Percentiles rank a stretch among this genome's conserved stretches.
Evolutionary conservation across 495 filamentous ascomycete species (phyloP).

Genomic region (Clohesyomyces aquaticus): DNA sequence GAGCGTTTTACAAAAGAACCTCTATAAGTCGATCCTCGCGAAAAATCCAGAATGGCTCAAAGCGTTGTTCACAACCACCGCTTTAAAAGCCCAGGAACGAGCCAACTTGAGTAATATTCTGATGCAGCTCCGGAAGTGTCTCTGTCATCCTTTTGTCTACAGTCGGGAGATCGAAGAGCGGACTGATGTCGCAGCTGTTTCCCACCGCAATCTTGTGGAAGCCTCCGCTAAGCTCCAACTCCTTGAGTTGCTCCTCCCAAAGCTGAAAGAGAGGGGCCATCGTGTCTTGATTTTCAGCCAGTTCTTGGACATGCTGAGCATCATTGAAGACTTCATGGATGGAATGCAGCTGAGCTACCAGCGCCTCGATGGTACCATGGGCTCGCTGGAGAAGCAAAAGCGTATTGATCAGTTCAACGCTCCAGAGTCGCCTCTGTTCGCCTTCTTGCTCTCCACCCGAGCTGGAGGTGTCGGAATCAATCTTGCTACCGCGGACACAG

Average conservation of each 20-base stretch:
- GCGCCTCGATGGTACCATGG: slow-evolving; percentile 83
- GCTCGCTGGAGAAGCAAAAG: slow-evolving; percentile 83
- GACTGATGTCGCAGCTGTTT: slow-evolving; percentile 53
- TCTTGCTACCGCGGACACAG: slow-evolving; percentile 93
- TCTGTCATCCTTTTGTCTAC: slow-evolving; percentile 96
- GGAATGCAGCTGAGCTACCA: slow-evolving; percentile 70
- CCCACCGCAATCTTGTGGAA: slow-evolving; percentile 81
- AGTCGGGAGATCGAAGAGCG: slow-evolving; percentile 85
- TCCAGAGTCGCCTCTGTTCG: slow-evolving; percentile 78
- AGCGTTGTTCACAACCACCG: slow-evolving; percentile 69
- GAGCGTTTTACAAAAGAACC: slow-evolving; percentile 87
- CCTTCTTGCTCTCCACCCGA: slow-evolving; percentile 88
- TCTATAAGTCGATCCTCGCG: slow-evolving; percentile 90
- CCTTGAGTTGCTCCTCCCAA: slow-evolving; percentile 86
- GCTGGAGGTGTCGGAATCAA: slow-evolving; percentile 98
- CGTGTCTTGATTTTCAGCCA: slow-evolving; percentile 95
- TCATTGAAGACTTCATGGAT: slow-evolving; percentile 87
- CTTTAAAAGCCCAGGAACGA: slow-evolving; percentile 66
- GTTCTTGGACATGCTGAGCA: slow-evolving; percentile 84
- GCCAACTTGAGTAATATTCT: slow-evolving; percentile 89
- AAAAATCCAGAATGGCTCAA: slow-evolving; percentile 88
- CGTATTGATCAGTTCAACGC: slow-evolving; percentile 93
- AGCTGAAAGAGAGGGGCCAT: slow-evolving; percentile 84
- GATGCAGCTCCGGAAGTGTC: slow-evolving; percentile 91
- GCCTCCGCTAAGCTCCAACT: slow-evolving; percentile 89